Evolutionary conservation across 2,329 filamentous ascomycete species (phyloP).

Genomic region (Stachybotrys elegans): DNA sequence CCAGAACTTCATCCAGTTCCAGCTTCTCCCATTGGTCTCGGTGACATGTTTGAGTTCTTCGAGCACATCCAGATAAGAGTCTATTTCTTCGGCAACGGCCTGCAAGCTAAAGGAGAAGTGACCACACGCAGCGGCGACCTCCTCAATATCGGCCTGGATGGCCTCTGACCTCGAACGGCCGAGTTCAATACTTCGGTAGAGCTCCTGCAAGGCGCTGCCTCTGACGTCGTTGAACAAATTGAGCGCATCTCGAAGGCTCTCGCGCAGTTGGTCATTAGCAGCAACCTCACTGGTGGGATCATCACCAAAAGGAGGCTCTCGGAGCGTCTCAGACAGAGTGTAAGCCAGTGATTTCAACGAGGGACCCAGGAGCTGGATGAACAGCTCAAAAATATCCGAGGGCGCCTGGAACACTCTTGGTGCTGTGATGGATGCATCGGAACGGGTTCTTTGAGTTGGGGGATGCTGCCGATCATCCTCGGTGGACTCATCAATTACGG

Average conservation of each 20-base stretch:
- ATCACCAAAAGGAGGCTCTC: slow-evolving; percentile 76
- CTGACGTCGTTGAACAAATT: slow-evolving; percentile 72
- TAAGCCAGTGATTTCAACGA: slow-evolving; percentile 96
- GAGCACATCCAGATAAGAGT: slow-evolving; percentile 74
- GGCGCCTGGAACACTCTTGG: slow-evolving; percentile 49
- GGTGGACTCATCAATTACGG: slow-evolving; percentile 61
- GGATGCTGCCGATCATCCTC: slow-evolving; percentile 47
- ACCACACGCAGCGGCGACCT: slow-evolving; percentile 94
- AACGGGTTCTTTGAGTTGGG: slow-evolving; percentile 16
- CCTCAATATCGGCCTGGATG: slow-evolving; percentile 88
- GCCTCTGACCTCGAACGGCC: slow-evolving; percentile 63
- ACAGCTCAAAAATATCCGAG: slow-evolving; percentile 84
- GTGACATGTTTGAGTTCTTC: slow-evolving; percentile 76
- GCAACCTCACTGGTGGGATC: slow-evolving; percentile 63
- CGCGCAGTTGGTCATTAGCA: slow-evolving; percentile 73
- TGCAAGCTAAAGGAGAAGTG: slow-evolving; percentile 92
- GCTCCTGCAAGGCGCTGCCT: slow-evolving; percentile 66
- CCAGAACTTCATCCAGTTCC: slow-evolving; percentile 89
- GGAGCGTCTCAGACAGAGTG: slow-evolving; percentile 82
- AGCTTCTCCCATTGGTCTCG: slow-evolving; percentile 58
- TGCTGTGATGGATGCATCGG: slow-evolving; percentile 21
- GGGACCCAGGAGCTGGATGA: slow-evolving; percentile 82
- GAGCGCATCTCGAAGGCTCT: slow-evolving; percentile 76
- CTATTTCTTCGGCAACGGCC: slow-evolving; percentile 86
- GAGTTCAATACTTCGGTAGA: slow-evolving; percentile 77